Evolutionary conservation across 257 asterid species (phyloP).

Genomic region (Verbena officinalis): DNA sequence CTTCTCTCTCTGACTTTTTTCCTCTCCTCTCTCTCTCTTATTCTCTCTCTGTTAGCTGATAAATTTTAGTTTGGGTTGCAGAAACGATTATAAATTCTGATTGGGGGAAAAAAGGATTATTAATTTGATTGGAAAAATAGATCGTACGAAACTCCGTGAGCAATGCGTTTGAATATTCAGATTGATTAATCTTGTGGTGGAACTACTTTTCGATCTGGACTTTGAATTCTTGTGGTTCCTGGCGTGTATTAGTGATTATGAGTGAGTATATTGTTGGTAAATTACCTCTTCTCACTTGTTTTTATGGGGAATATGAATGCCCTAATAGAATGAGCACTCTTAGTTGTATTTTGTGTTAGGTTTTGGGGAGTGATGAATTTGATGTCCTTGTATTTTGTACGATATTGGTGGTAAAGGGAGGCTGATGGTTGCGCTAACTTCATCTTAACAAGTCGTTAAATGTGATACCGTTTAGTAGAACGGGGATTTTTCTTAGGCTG

Average conservation of each 20-base stretch:
- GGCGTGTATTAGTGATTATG: slow-evolving; percentile 29
- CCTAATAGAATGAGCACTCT: background rate
- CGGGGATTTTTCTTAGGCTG: slow-evolving; percentile 3
- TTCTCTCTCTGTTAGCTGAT: slow-evolving; percentile 11
- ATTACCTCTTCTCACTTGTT: slow-evolving; percentile 1
- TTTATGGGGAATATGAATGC: slow-evolving; percentile 3
- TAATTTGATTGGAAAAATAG: slow-evolving; percentile 32
- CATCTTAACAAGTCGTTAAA: background rate
- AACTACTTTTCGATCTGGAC: slow-evolving; percentile 40
- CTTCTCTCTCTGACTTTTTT: slow-evolving; percentile 30
- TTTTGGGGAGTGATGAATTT: slow-evolving; percentile 30
- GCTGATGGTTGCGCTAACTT: slow-evolving; percentile 24
- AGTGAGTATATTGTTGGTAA: slow-evolving; percentile 10
- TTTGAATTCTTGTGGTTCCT: slow-evolving; percentile 11
- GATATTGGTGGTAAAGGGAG: slow-evolving; percentile 33
- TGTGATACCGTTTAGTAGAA: slow-evolving; percentile 5
- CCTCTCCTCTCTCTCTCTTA: slow-evolving; percentile 23
- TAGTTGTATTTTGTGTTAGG: slow-evolving; percentile 7
- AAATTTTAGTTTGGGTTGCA: slow-evolving; percentile 25
- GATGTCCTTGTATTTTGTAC: slow-evolving; percentile 14
- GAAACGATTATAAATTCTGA: slow-evolving; percentile 23
- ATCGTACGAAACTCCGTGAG: slow-evolving; percentile 29
- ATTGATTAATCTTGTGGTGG: slow-evolving; percentile 36
- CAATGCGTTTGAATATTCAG: slow-evolving; percentile 35
- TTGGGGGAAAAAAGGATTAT: slow-evolving; percentile 17